Percentiles rank a stretch among this genome's conserved stretches.
Evolutionary conservation across 2,329 filamentous ascomycete species (phyloP).

Genomic region (Beauveria brongniartii): DNA sequence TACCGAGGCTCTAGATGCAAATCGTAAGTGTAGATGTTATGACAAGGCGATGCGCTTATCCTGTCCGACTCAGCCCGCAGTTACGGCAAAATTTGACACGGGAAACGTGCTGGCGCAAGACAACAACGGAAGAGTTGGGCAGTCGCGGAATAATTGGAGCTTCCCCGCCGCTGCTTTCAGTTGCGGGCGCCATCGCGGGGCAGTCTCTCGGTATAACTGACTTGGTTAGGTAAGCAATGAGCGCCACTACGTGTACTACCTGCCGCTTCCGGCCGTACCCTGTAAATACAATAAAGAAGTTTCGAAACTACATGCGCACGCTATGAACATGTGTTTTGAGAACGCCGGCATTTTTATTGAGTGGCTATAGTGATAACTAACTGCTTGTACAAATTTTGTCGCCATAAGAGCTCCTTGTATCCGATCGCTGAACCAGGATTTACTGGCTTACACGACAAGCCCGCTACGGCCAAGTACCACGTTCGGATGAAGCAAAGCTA

Average conservation of each 20-base stretch:
- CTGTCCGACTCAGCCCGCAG: not conserved
- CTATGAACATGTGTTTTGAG: no score
- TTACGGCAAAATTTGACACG: not conserved
- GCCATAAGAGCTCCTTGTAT: no score
- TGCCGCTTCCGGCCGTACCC: not conserved
- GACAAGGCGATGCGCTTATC: not conserved
- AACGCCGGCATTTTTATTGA: no score
- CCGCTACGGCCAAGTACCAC: no score
- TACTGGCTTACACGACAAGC: no score
- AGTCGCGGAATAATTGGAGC: slow-evolving; percentile 10
- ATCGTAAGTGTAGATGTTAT: no score
- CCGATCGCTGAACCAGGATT: no score
- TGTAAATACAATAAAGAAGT: not conserved
- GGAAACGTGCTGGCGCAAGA: slow-evolving; percentile 1
- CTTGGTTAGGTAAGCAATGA: not conserved
- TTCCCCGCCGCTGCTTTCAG: slow-evolving; percentile 9
- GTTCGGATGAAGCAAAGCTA: no score
- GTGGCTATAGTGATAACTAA: no score
- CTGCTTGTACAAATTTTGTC: no score
- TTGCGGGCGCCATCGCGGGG: slow-evolving; percentile 10
- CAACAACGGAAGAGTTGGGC: not conserved
- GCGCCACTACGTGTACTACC: not conserved
- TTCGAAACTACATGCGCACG: no score
- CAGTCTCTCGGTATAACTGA: not conserved
- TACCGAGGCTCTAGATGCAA: not conserved